Evolutionary conservation across 108 stramenopile genomes (phyloP).

Genomic region (Mediolabrus comicus): DNA sequence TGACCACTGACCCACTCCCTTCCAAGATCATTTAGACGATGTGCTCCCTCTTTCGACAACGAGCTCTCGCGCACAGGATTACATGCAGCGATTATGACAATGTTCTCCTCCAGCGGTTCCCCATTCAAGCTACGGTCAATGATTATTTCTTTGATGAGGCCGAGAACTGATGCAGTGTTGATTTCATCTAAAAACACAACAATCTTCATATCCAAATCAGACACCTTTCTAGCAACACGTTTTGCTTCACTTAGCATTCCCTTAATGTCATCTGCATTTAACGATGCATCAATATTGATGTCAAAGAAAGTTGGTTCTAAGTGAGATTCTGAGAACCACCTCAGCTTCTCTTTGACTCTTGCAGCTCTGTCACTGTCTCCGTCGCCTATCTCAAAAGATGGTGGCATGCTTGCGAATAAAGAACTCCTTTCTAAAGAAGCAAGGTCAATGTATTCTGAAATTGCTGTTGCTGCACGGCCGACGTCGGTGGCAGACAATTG

Average conservation of each 20-base stretch:
- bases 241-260: constrained; percentile 11
- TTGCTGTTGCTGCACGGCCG: background rate
- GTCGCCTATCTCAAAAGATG: background rate
- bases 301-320: constrained; percentile 36
- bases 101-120: constrained; percentile 10
- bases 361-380: background rate
- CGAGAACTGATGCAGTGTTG: constrained; percentile 26
- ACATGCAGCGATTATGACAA: constrained; percentile 32
- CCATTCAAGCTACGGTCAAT: constrained; percentile 24
- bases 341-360: background rate
- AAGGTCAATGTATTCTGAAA: background rate
- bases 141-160: constrained; percentile 30
- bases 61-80: constrained; percentile 21
- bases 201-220: background rate
- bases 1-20: constrained; percentile 30
- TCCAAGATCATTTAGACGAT: constrained; percentile 25
- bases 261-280: constrained; percentile 15
- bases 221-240: constrained; percentile 15
- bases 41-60: background rate
- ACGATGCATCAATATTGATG: constrained; percentile 26
- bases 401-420: constrained; percentile 1
- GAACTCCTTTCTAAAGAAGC: constrained; percentile 7
- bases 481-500: constrained; percentile 13
- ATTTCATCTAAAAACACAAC: constrained; percentile 33
- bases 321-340: constrained; percentile 17